phyloP scores from a whole-genome alignment of 805 yeast species.

The Metschnikowia chrysomelidarum region DNA sequence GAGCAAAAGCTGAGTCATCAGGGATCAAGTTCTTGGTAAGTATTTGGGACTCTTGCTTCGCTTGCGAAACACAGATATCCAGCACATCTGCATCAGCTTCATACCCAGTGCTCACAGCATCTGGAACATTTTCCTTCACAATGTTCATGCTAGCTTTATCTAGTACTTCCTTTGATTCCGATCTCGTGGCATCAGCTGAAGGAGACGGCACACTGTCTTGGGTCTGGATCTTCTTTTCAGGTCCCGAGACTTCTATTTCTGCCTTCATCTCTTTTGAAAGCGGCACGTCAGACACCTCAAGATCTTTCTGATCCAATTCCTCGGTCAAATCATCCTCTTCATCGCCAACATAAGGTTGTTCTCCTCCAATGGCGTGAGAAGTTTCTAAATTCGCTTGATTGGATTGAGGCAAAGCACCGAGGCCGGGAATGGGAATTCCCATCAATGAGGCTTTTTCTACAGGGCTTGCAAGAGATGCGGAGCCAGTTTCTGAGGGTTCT shows the following conservation, averaged over 20 bases:
- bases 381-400: not conserved
- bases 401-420: constrained; percentile 6
- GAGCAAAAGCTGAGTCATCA: not conserved
- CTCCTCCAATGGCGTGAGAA: too few relatives aligned
- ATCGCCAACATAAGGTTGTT: constrained; percentile 3
- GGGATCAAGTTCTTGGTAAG: too few relatives aligned
- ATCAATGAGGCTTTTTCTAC: constrained; percentile 2
- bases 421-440: constrained; percentile 15
- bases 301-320: constrained; percentile 9
- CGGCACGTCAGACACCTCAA: not conserved
- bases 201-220: constrained; percentile 6
- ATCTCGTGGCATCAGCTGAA: not conserved
- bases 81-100: constrained; percentile 63
- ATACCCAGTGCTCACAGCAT: constrained; percentile 51
- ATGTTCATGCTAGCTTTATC: constrained; percentile 5
- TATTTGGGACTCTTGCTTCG: too few relatives aligned
- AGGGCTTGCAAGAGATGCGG: not conserved
- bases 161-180: too few relatives aligned
- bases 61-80: constrained; percentile 21
- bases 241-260: not conserved
- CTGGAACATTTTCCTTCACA: constrained; percentile 10
- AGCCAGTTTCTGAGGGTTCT: not conserved
- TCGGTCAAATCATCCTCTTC: constrained; percentile 25
- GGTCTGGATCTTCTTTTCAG: constrained; percentile 5
- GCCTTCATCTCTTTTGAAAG: constrained; percentile 1